A percentile compares a stretch with the other conserved stretches of the same genome.
phyloP scores from a whole-genome alignment of 2,329 filamentous ascomycete genomes.

The Arachnomyces sp. region DNA sequence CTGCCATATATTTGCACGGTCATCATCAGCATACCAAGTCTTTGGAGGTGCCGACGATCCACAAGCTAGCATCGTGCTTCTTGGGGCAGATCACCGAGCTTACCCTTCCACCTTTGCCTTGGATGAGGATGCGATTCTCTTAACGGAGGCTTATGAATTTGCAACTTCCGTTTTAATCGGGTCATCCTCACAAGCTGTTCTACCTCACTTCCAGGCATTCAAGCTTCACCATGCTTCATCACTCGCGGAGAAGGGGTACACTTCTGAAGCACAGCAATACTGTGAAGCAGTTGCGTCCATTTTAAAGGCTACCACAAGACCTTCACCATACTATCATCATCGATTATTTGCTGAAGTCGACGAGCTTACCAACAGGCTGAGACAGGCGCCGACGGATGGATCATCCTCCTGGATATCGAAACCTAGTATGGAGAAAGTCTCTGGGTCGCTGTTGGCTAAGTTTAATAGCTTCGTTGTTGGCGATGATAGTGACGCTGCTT shows the following conservation, averaged over 20 bases:
- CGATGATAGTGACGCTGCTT: conserved; percentile 66
- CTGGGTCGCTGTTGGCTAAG: conserved; percentile 78
- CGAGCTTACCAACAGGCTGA: conserved; percentile 74
- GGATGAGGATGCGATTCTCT: conserved; percentile 76
- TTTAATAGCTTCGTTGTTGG: conserved; percentile 97
- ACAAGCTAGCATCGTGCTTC: conserved; percentile 67
- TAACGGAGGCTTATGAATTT: conserved; percentile 96
- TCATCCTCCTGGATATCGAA: conserved; percentile 87
- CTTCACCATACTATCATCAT: conserved; percentile 78
- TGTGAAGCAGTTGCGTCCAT: conserved; percentile 74
- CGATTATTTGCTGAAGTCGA: conserved; percentile 69
- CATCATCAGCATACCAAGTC: conserved; percentile 44
- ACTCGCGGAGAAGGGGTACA: conserved; percentile 75
- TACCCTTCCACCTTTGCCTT: conserved; percentile 65
- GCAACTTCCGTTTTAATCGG: conserved; percentile 64
- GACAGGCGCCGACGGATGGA: conserved; percentile 74
- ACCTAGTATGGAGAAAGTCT: conserved; percentile 92
- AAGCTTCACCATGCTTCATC: conserved; percentile 82
- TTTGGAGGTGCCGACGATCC: conserved; percentile 81
- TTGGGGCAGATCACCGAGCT: conserved; percentile 74
- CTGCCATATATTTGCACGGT: conserved; percentile 81
- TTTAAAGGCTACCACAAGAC: conserved; percentile 71
- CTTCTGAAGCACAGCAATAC: conserved; percentile 79
- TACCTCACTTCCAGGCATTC: conserved; percentile 81
- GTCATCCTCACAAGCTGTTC: conserved; percentile 48